A percentile compares a stretch with the other conserved stretches of the same genome.
These are phyloP conservation scores for Mycosphaerella arachidis DNA, from an alignment of 2,329 filamentous ascomycete genomes.

Conservation along the genomic window DNA sequence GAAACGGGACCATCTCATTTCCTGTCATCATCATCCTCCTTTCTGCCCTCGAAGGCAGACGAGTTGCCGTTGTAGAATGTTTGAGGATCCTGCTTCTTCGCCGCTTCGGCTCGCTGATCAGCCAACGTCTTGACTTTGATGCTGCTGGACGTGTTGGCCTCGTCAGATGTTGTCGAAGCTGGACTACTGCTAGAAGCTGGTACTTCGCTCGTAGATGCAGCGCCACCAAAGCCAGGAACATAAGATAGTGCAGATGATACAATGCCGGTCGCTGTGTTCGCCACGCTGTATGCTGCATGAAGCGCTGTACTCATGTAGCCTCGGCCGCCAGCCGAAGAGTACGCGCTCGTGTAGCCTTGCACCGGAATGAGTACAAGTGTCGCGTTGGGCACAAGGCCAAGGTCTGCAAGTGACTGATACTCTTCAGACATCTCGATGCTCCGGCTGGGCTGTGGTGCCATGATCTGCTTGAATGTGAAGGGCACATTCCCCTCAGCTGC, in stretches of 20 bases:
- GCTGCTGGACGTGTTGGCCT: conserved; percentile 17
- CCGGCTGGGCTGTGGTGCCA: conserved; percentile 71
- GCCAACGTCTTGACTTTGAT: conserved; percentile 44
- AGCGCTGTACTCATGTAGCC: conserved; percentile 21
- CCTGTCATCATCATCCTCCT: conserved; percentile 51
- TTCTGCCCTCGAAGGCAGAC: conserved; percentile 52
- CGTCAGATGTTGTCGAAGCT: neutral
- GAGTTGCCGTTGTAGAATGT: conserved; percentile 86
- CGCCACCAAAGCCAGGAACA: conserved; percentile 20
- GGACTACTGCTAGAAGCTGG: neutral
- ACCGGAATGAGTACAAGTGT: conserved; percentile 79
- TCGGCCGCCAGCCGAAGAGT: conserved; percentile 39
- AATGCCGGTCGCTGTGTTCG: conserved; percentile 19
- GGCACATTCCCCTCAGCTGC: conserved; percentile 42
- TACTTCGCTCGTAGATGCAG: conserved; percentile 14
- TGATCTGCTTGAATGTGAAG: conserved; percentile 79
- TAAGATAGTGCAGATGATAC: conserved; percentile 17
- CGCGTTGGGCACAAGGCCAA: conserved; percentile 72
- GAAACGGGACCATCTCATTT: conserved; percentile 31
- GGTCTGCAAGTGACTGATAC: conserved; percentile 58
- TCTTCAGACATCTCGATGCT: conserved; percentile 74
- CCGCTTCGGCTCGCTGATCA: conserved; percentile 38
- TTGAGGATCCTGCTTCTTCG: conserved; percentile 43
- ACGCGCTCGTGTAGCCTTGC: conserved; percentile 56
- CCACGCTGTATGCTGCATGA: conserved; percentile 19